Percentiles rank a stretch among this genome's conserved stretches.
These are phyloP conservation scores for Trametes pubescens DNA, from an alignment of 1,284 basidiomycete genomes.

Conservation along the genomic window DNA sequence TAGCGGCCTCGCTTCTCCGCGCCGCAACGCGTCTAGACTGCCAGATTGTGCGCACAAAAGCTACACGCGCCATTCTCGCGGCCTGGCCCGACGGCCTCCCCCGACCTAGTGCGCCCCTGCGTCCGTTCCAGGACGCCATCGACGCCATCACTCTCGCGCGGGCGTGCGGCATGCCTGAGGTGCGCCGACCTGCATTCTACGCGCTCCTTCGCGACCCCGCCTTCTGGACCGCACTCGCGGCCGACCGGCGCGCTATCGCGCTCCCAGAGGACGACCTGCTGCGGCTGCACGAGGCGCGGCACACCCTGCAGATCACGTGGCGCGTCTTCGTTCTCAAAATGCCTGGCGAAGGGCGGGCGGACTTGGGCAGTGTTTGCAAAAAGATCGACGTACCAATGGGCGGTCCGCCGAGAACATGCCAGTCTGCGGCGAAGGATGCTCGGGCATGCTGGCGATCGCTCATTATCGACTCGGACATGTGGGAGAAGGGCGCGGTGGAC, in stretches of 20 bases:
- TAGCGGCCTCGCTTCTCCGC: too few species aligned
- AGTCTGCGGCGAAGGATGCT: too few species aligned
- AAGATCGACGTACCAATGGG: too few species aligned
- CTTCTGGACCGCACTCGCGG: slow-evolving; percentile 33
- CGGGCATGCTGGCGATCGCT: too few species aligned
- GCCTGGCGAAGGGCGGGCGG: too few species aligned
- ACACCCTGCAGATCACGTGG: slow-evolving; percentile 26
- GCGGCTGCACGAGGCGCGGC: slow-evolving; percentile 33
- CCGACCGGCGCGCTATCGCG: slow-evolving; percentile 2
- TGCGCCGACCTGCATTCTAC: background rate
- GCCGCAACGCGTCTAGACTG: too few species aligned
- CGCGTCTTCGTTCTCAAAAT: slow-evolving; percentile 18
- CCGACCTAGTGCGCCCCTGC: slow-evolving; percentile 37
- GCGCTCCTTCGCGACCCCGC: slow-evolving; percentile 23
- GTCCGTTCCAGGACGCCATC: background rate
- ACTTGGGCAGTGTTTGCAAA: too few species aligned
- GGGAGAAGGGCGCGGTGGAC: too few species aligned
- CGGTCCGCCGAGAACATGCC: too few species aligned
- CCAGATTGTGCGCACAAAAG: background rate
- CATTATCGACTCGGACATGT: too few species aligned
- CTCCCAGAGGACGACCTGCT: slow-evolving; percentile 28
- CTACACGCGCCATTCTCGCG: slow-evolving; percentile 32
- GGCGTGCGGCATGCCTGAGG: background rate
- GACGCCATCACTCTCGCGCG: background rate
- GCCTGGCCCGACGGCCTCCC: slow-evolving; percentile 36